phyloP scores from a whole-genome alignment of 345 rosid genomes.

The Populus tremula region DNA sequence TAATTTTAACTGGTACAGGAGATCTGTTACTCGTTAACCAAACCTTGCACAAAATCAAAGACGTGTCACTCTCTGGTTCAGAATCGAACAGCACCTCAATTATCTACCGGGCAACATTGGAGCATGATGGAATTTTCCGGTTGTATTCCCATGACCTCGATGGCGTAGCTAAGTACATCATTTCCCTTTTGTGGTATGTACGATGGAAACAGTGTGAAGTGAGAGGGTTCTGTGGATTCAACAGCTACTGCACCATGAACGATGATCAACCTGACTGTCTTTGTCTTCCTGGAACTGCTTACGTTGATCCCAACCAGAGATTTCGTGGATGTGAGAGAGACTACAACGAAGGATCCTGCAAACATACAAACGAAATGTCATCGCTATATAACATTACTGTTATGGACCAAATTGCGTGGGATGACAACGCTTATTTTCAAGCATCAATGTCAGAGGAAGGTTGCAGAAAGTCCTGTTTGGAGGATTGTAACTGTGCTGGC shows the following conservation, averaged over 20 bases:
- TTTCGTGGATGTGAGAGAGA: conserved; percentile 8
- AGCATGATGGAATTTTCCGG: neutral
- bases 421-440: neutral
- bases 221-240: conserved; percentile 6
- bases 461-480: conserved; percentile 23
- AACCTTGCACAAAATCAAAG: neutral
- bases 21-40: neutral
- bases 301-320: neutral
- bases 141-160: conserved; percentile 4
- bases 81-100: neutral
- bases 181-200: neutral
- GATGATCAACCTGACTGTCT: neutral
- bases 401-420: neutral
- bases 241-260: conserved; percentile 15
- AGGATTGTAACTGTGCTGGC: conserved; percentile 28
- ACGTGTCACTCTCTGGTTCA: neutral
- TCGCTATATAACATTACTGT: neutral
- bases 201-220: neutral
- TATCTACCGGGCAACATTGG: conserved; percentile 15
- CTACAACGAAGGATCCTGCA: neutral
- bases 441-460: neutral
- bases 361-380: neutral
- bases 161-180: neutral
- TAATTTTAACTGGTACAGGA: neutral
- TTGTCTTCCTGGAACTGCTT: conserved; percentile 19